Conservation (phyloP, 208 protist species). For the Wallacemonas sp. region DNA sequence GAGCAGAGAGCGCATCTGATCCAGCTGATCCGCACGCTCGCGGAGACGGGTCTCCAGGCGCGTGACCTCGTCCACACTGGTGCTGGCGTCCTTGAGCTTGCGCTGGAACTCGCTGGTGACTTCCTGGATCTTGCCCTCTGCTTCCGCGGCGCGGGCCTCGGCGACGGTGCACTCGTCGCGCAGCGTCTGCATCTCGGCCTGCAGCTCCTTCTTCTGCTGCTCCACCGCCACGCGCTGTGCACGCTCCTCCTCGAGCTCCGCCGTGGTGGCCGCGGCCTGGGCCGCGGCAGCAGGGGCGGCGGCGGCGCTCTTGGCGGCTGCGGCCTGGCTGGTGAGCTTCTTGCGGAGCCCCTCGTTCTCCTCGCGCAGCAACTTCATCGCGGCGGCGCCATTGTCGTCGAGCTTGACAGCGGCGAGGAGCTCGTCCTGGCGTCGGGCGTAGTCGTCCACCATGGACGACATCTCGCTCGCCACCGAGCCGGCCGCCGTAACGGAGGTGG, state of each 20-base stretch:
- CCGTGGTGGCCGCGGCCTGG: slow-evolving; percentile 9
- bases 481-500: slow-evolving; percentile 14
- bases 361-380: slow-evolving; percentile 40
- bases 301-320: slow-evolving; percentile 5
- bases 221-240: slow-evolving; percentile 31
- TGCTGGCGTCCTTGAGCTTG: slow-evolving; percentile 33
- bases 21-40: slow-evolving; percentile 73
- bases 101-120: slow-evolving; percentile 58
- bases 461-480: slow-evolving; percentile 21
- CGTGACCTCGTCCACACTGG: slow-evolving; percentile 37
- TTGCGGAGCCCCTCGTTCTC: slow-evolving; percentile 48
- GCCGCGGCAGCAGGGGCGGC: slow-evolving; percentile 9
- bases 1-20: slow-evolving; percentile 74
- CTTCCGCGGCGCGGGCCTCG: slow-evolving; percentile 40
- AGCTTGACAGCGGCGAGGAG: slow-evolving; percentile 53
- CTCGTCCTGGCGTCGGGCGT: slow-evolving; percentile 37
- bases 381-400: slow-evolving; percentile 41
- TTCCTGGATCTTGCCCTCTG: slow-evolving; percentile 53
- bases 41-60: slow-evolving; percentile 49
- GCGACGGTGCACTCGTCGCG: slow-evolving; percentile 43
- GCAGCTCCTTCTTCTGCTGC: slow-evolving; percentile 40
- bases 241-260: slow-evolving; percentile 60
- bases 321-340: slow-evolving; percentile 18
- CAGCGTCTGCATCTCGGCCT: slow-evolving; percentile 58
- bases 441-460: slow-evolving; percentile 25